A percentile compares a stretch with the other conserved stretches of the same genome.
phyloP scores from a whole-genome alignment of 1,139 yeast genomes.

The Blastobotrys indianensis region DNA sequence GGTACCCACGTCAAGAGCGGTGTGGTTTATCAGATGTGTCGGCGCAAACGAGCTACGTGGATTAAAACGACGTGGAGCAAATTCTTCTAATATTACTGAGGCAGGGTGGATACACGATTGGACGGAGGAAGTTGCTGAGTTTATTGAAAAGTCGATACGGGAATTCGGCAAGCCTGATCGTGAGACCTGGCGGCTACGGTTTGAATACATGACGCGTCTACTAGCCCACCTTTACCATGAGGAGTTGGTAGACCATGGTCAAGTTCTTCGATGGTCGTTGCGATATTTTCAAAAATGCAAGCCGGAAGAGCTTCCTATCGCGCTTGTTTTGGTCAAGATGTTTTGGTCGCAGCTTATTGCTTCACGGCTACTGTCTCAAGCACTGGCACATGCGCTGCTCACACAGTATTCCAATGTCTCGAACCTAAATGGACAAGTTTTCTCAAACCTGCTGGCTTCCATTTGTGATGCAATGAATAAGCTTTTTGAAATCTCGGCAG shows the following conservation, averaged over 20 bases:
- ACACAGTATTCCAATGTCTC: constrained; percentile 20
- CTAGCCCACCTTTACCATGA: constrained; percentile 63
- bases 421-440: constrained; percentile 19
- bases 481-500: constrained; percentile 51
- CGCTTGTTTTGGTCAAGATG: constrained; percentile 53
- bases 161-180: constrained; percentile 18
- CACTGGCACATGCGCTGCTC: constrained; percentile 28
- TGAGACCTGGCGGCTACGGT: constrained; percentile 44
- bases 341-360: constrained; percentile 66
- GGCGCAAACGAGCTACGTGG: constrained; percentile 75
- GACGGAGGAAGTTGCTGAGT: constrained; percentile 73
- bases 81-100: constrained; percentile 33
- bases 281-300: constrained; percentile 48
- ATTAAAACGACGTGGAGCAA: constrained; percentile 47
- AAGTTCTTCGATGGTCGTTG: constrained; percentile 59
- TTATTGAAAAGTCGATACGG: constrained; percentile 43
- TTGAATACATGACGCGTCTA: constrained; percentile 56
- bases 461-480: constrained; percentile 19
- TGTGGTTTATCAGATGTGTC: constrained; percentile 88
- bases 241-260: constrained; percentile 54
- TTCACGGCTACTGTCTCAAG: constrained; percentile 37
- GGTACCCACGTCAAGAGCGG: constrained; percentile 71
- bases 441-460: constrained; percentile 22
- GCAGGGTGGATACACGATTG: constrained; percentile 75
- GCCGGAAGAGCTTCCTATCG: constrained; percentile 44